phyloP scores from a whole-genome alignment of 2,329 filamentous ascomycete genomes.

The Phoma sp. region DNA sequence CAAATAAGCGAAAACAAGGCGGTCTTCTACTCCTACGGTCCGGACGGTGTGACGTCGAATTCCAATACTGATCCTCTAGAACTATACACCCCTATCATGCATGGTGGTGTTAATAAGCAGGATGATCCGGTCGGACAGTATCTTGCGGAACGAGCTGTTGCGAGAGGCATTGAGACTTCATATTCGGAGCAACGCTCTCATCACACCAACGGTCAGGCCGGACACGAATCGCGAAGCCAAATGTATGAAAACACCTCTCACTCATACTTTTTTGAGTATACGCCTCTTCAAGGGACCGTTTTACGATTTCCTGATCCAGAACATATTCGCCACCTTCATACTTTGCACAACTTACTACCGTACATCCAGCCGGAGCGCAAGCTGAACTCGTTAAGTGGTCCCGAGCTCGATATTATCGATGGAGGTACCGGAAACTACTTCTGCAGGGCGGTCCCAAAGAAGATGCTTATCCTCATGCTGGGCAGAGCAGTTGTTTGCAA shows the following conservation, averaged over 20 bases:
- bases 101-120: background rate
- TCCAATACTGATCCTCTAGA: background rate
- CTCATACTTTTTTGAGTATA: background rate
- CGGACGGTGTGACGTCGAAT: background rate
- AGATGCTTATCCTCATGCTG: constrained; percentile 28
- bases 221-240: background rate
- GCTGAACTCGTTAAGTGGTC: constrained; percentile 16
- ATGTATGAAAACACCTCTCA: background rate
- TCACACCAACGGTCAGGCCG: background rate
- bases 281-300: background rate
- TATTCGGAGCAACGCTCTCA: background rate
- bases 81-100: background rate
- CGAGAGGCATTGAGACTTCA: background rate
- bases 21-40: background rate
- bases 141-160: background rate
- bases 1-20: background rate
- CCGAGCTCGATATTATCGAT: constrained; percentile 24
- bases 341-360: constrained; percentile 21
- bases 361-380: constrained; percentile 23
- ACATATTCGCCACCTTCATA: constrained; percentile 26
- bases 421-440: constrained; percentile 5
- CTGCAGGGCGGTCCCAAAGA: constrained; percentile 22
- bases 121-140: constrained; percentile 6
- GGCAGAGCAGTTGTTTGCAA: constrained; percentile 22
- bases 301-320: constrained; percentile 25